Percentiles rank a stretch among this genome's conserved stretches.
These are phyloP conservation scores for Rhinocladiella similis DNA, from an alignment of 2,329 filamentous ascomycete species.

Conservation along the genomic window DNA sequence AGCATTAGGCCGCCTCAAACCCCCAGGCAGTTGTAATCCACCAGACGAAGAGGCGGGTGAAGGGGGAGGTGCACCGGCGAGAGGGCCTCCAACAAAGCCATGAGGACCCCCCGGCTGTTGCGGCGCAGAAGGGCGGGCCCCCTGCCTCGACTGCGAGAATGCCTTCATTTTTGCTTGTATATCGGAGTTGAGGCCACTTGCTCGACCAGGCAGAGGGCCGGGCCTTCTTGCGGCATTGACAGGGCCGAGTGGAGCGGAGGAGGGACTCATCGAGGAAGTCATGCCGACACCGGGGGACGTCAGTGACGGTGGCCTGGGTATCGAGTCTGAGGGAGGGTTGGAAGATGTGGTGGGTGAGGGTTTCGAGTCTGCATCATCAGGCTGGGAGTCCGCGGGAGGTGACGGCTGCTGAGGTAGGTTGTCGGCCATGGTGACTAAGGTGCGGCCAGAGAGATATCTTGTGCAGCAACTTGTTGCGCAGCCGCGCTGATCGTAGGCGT, in stretches of 20 bases:
- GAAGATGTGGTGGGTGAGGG: slow-evolving; percentile 4
- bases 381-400: slow-evolving; percentile 14
- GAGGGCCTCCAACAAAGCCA: slow-evolving; percentile 28
- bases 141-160: slow-evolving; percentile 66
- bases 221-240: slow-evolving; percentile 67
- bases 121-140: slow-evolving; percentile 45
- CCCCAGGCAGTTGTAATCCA: slow-evolving; percentile 18
- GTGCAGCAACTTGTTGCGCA: slow-evolving; percentile 3
- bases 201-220: slow-evolving; percentile 42
- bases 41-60: slow-evolving; percentile 15
- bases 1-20: slow-evolving; percentile 32
- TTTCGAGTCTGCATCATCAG: slow-evolving; percentile 12
- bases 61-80: slow-evolving; percentile 32
- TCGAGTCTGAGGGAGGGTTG: slow-evolving; percentile 5
- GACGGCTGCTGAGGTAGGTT: slow-evolving; percentile 17
- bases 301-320: slow-evolving; percentile 18
- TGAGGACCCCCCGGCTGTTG: slow-evolving; percentile 1
- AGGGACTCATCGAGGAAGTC: slow-evolving; percentile 62
- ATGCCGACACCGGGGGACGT: slow-evolving; percentile 5
- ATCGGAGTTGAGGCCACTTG: slow-evolving; percentile 59
- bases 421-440: slow-evolving; percentile 23
- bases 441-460: not conserved
- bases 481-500: slow-evolving; percentile 3
- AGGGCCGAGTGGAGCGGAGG: slow-evolving; percentile 80
- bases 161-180: slow-evolving; percentile 70